phyloP scores from a whole-genome alignment of 2,329 filamentous ascomycete species.

The Diaporthe ampelina region DNA sequence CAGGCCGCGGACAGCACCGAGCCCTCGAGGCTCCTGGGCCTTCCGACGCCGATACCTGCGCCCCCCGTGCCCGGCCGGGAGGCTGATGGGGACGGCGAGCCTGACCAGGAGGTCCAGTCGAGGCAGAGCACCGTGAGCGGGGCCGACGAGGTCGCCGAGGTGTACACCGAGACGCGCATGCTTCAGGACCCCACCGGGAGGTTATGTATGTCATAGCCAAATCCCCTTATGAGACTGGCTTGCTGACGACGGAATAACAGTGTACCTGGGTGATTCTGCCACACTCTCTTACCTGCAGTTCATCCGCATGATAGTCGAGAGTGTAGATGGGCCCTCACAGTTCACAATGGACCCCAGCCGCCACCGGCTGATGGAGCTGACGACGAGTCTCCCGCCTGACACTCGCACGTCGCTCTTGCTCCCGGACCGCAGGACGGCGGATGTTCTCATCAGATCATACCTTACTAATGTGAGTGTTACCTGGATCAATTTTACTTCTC shows the following conservation, averaged over 20 bases:
- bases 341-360: conserved; percentile 71
- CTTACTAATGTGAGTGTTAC: conserved; percentile 68
- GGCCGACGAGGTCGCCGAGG: conserved; percentile 68
- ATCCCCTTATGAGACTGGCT: background rate
- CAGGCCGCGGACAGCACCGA: conserved; percentile 43
- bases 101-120: conserved; percentile 51
- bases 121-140: conserved; percentile 58
- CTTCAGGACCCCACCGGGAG: conserved; percentile 70
- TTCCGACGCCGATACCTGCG: conserved; percentile 39
- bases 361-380: conserved; percentile 69
- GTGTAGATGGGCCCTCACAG: conserved; percentile 64
- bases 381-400: conserved; percentile 61
- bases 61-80: conserved; percentile 34
- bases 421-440: conserved; percentile 67
- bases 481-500: background rate
- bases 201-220: conserved; percentile 59
- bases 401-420: conserved; percentile 65
- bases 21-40: conserved; percentile 50
- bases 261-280: conserved; percentile 75
- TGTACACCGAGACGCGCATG: conserved; percentile 69
- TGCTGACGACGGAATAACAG: conserved; percentile 50
- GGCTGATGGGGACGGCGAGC: conserved; percentile 41
- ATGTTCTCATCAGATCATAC: conserved; percentile 69
- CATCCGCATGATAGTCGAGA: conserved; percentile 72
- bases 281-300: conserved; percentile 72